Percentiles rank a stretch among this genome's conserved stretches.
Conservation (phyloP, 2,329 filamentous ascomycete species). For the Neophaeococcomyces aloes region DNA sequence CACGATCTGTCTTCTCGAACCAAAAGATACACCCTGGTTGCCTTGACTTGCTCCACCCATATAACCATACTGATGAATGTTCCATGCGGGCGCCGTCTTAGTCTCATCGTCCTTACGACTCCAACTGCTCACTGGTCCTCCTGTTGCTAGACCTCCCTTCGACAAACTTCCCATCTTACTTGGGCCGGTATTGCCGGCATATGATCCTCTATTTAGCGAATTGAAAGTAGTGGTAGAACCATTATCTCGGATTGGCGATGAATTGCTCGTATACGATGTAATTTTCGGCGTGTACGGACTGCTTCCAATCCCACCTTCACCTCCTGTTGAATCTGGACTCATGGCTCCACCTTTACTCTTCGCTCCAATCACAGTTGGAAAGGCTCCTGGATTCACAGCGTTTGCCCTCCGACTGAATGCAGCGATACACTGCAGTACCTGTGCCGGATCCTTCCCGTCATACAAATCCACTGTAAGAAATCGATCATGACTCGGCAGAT, state of each 20-base stretch:
- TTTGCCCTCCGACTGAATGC: constrained; percentile 86
- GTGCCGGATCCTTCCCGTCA: constrained; percentile 89
- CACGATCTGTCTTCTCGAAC: constrained; percentile 84
- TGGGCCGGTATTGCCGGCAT: constrained; percentile 44
- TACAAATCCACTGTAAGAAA: constrained; percentile 96
- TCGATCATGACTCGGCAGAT: constrained; percentile 82
- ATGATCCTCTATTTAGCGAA: constrained; percentile 33
- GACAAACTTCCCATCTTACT: constrained; percentile 34
- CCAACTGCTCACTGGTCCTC: constrained; percentile 67
- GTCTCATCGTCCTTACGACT: constrained; percentile 74
- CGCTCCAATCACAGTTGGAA: constrained; percentile 66
- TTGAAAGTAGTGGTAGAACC: constrained; percentile 31
- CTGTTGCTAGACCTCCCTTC: constrained; percentile 29
- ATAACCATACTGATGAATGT: constrained; percentile 96
- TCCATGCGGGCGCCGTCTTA: constrained; percentile 82
- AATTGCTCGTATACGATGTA: constrained; percentile 36
- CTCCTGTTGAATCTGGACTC: constrained; percentile 59
- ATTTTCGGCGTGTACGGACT: constrained; percentile 18
- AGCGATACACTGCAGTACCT: constrained; percentile 83
- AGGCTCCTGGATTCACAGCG: constrained; percentile 58
- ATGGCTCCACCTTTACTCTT: constrained; percentile 50
- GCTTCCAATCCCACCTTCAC: constrained; percentile 34
- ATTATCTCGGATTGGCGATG: constrained; percentile 17
- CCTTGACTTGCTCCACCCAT: constrained; percentile 96
- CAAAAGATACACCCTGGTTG: constrained; percentile 87